Evolutionary conservation across 2,329 filamentous ascomycete species (phyloP).

Genomic region (Zasmidium citrigriseum): DNA sequence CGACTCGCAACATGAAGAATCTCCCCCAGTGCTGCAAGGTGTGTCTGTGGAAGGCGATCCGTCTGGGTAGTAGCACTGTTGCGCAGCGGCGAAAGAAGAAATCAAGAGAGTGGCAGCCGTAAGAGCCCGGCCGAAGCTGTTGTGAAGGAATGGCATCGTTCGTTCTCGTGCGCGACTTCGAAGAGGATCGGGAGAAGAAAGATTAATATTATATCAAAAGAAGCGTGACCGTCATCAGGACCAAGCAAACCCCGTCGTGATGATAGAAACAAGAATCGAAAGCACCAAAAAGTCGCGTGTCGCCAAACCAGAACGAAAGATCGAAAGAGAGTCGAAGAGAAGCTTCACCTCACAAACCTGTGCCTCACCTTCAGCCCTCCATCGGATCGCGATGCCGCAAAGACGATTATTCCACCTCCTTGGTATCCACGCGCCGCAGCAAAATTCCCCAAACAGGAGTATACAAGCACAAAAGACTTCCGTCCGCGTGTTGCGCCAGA

Average conservation of each 20-base stretch:
- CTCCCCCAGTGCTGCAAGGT: conserved; percentile 19
- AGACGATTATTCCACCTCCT: too few relatives aligned
- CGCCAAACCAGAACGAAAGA: neutral
- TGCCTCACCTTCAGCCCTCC: too few relatives aligned
- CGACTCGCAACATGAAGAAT: conserved; percentile 32
- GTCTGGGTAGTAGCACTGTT: conserved; percentile 34
- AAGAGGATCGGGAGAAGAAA: neutral
- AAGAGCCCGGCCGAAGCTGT: conserved; percentile 13
- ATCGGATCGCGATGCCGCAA: neutral
- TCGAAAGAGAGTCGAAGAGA: neutral
- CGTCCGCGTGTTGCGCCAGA: neutral
- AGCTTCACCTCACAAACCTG: neutral
- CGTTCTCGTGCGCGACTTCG: neutral
- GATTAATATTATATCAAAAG: neutral
- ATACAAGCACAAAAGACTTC: neutral
- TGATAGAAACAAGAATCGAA: neutral
- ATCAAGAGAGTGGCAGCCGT: conserved; percentile 14
- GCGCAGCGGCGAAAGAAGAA: conserved; percentile 15
- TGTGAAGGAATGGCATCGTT: conserved; percentile 13
- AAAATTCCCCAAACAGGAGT: neutral
- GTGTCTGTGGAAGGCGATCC: conserved; percentile 27
- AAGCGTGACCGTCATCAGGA: neutral
- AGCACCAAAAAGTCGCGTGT: neutral
- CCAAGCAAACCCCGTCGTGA: too few relatives aligned
- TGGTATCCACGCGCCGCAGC: too few relatives aligned